phyloP scores from a whole-genome alignment of 2,329 filamentous ascomycete species.

The Diaporthe amygdali region DNA sequence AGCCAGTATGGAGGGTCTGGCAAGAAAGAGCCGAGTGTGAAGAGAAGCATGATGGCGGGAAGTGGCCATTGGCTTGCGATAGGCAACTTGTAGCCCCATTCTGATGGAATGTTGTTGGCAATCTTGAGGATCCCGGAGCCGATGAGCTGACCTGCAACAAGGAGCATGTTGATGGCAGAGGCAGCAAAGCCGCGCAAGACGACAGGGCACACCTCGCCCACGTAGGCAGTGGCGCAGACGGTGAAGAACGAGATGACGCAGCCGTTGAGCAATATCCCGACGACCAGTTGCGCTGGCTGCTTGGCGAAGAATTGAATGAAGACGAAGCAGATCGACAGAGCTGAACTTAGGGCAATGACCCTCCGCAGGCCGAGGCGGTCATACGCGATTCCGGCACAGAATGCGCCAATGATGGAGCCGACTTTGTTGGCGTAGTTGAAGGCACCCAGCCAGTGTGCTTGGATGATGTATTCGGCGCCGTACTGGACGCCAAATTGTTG shows the following conservation, averaged over 20 bases:
- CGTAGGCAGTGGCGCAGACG: conserved; percentile 39
- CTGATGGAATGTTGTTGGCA: neutral
- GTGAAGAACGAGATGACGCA: conserved; percentile 50
- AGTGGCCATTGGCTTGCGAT: conserved; percentile 20
- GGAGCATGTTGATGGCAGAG: conserved; percentile 36
- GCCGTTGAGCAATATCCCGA: conserved; percentile 52
- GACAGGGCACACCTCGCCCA: conserved; percentile 36
- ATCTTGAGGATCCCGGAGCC: conserved; percentile 25
- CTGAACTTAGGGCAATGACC: conserved; percentile 33
- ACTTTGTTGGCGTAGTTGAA: conserved; percentile 22
- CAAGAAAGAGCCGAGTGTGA: neutral
- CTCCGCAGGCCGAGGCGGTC: conserved; percentile 32
- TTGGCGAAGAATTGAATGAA: conserved; percentile 53
- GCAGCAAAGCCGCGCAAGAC: conserved; percentile 36
- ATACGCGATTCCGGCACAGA: conserved; percentile 17
- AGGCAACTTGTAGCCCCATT: conserved; percentile 19
- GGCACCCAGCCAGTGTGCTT: conserved; percentile 18
- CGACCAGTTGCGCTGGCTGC: conserved; percentile 44
- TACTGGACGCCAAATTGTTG: conserved; percentile 2
- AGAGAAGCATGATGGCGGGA: conserved; percentile 17
- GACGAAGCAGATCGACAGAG: conserved; percentile 41
- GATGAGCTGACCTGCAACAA: conserved; percentile 38
- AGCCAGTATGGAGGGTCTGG: conserved; percentile 22
- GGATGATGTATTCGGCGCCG: neutral
- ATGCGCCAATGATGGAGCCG: conserved; percentile 18